Base-by-base conservation (phyloP, 345 rosid genomes). In the Carallia pectinifolia region DNA sequence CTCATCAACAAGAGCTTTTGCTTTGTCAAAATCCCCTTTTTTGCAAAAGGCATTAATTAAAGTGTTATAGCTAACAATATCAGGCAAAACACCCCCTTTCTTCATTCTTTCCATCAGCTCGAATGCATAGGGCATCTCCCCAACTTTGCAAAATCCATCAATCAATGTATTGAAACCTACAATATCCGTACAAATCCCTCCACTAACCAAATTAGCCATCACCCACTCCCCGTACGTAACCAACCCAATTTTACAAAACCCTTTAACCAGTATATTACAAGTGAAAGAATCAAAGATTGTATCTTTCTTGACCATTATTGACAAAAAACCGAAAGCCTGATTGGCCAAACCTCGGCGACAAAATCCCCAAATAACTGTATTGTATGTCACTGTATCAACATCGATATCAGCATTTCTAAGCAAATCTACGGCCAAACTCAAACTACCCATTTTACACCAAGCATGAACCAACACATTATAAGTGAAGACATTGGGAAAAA, bases 331-430 rank as follows among this genome's bases (percentile, higher is more conserved):
- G 70, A 85, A 88, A 10, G 83, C 92, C 71, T 81, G 88, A 19
- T 70, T 53, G 70, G 71, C 88, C 55, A 89, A 79, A 63, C 91
- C 89, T 72, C 73, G 87, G 58, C 81, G 71, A 77, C 97, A 95
- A 58, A 92, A 88, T 7, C 92, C 98, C 92, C 91, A 85, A 71
- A 83, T 84, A 63, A 89, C 85, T 27, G 92, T 90, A 76, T 95
- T 95, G 64, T 86, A 92, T 30, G 88, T 85, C 61, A 86, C 96
- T 33, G 77, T 76, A 79, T 89, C 97, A 4, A 86, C 81, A 34
- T 72, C 78, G 61, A 76, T 55, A 58, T 61, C 80, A 60, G 75
- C 81, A 73, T 64, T 80, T 73, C 87, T 82, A 76, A 90, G 81
- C 72, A 87, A 76, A 73, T 81, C 83, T 62, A 89, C 54, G 0